Evolutionary conservation across 1,139 yeast species (phyloP), one percentile per base, ranked within the genome.

Genomic region (Pichia kudriavzevii): DNA sequence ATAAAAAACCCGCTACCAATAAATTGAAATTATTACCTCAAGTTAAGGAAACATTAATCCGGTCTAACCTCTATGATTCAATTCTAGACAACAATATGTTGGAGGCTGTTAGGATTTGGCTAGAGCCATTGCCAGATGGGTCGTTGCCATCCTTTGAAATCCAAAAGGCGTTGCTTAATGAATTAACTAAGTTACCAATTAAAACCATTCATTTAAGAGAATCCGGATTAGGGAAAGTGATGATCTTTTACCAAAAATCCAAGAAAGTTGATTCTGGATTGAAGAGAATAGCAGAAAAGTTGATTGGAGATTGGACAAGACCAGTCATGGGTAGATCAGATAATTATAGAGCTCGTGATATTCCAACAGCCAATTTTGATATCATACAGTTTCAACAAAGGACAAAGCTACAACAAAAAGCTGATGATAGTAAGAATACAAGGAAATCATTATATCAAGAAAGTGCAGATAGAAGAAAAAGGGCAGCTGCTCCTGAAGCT

Each of bases 61-160:
- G 87, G 61, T 87, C 88, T 3, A 84, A 80, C 56, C 67, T 87
- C 50, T 85, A 95, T 22, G 95, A 88, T 53, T 82, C 95, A 12
- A 84, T 93, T 38, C 69, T 93, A 52, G 99, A 93, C 63, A 93
- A 91, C 58, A 93, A 93, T 59, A 63, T 93, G 51, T 68, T 93
- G 46, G 96, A 91, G 52, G 93, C 95, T 33, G 91, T 93, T 26
- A 72, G 97, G 49, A 79, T 85, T 56, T 93, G 99, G 99, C 69
- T 93, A 41, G 99, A 93, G 58, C 99, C 99, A 28, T 69, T 93
- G 48, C 98, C 98, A 2, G 98, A 93, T 65, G 95, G 94, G 30
- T 85, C 96, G 7, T 69, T 93, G 63, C 99, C 99, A 11, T 93
- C 95, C 1, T 91, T 83, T 60, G 95, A 88, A 59, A 88, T 93